Base-by-base conservation (phyloP, 768 basidiomycete genomes). In the Auriculariales sp. region DNA sequence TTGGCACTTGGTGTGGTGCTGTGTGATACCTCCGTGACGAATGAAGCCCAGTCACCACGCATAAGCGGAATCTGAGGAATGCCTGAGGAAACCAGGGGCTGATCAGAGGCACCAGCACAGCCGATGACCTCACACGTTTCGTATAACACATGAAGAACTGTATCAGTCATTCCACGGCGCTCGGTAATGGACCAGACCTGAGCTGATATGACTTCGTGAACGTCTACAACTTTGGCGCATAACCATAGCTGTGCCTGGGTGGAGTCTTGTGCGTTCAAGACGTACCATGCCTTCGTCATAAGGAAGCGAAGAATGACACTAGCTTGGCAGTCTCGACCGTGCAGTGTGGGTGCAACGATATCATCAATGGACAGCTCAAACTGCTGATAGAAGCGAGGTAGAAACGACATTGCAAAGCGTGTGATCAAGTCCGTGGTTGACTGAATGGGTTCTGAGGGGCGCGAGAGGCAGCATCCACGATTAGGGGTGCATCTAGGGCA, bases 111-210 rank as follows among this genome's bases (percentile, higher is more conserved):
- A 29, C 44, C 28, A 4, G 61, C 54, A 28, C 61, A 65, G 0
- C 82, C 83, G 49, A 85, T 71, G 28, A 81, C 78, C 57, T 88
- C 85, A 57, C 84, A 84, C 0, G 85, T 88, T 19, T 72, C 59
- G 52, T 83, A 82, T 1, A 89, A 62, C 25, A 84, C 77, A 57
- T 78, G 77, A 54, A 75, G 71, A 9, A 57, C 59, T 50, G 71
- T 64, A 19, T 39, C 42, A 32, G 33, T 52, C 6, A 47, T 15
- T 22, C 24, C 9, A 3, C 4, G 57, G 6, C 22, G 17, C 10
- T 71, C 56, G 17, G 67, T 65, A 32, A 87, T 60, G 17, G 59
- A 64, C 83, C 84, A 87, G 17, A 86, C 66, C 52, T 85, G 79
- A 14, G 65, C 68, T 24, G 63, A 49, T 25, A 80, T 66, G 31